These are phyloP conservation scores for Microglena sp. DNA, from an alignment of 139 green algal species.

Conservation along the genomic window DNA sequence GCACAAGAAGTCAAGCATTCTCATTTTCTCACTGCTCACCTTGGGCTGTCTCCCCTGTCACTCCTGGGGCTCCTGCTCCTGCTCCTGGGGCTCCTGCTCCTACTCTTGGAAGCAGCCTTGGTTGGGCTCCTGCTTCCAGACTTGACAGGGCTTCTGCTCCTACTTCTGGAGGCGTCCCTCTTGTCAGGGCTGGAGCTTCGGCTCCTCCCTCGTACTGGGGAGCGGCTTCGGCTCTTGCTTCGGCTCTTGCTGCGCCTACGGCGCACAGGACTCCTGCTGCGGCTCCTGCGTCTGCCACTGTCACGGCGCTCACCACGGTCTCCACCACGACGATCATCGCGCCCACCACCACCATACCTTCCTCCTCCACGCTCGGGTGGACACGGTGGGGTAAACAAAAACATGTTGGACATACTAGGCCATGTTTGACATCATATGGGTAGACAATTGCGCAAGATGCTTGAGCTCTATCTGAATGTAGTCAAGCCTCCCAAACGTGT, in stretches of 20 bases:
- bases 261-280: constrained; percentile 9
- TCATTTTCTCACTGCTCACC: too few species aligned
- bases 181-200: constrained; percentile 1
- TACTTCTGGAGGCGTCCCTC: too few species aligned
- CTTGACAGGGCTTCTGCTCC: too few species aligned
- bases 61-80: too few species aligned
- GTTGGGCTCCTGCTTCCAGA: too few species aligned
- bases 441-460: not conserved
- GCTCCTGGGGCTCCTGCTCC: too few species aligned
- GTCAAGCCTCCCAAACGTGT: not conserved
- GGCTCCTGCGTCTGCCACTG: constrained; percentile 4
- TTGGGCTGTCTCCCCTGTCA: too few species aligned
- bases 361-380: constrained; percentile 1
- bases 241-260: not conserved
- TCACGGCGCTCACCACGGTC: constrained; percentile 5
- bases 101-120: too few species aligned
- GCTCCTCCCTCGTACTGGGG: not conserved
- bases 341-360: not conserved
- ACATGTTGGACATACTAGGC: too few species aligned
- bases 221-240: constrained; percentile 9
- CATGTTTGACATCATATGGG: too few species aligned
- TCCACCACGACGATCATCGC: not conserved
- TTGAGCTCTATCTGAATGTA: not conserved
- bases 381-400: not conserved
- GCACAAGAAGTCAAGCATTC: too few species aligned